These are phyloP conservation scores for Colletotrichum tropicale DNA, from an alignment of 2,329 filamentous ascomycete species.

Conservation along the genomic window DNA sequence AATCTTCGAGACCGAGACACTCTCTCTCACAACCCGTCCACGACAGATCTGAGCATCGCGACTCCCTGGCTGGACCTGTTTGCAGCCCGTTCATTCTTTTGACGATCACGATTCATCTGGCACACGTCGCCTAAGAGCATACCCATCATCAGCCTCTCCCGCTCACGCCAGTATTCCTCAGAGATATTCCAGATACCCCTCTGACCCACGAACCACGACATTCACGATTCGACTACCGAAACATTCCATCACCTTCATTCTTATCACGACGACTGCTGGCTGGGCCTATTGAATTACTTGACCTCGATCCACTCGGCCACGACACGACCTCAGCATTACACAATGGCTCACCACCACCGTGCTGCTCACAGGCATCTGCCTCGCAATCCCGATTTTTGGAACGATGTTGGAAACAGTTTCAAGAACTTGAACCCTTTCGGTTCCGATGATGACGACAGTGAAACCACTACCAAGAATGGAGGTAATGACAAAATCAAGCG, in stretches of 20 bases:
- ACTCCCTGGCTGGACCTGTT: slow-evolving; percentile 5
- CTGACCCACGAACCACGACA: slow-evolving; percentile 7
- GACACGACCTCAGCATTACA: background rate
- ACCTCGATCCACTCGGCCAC: background rate
- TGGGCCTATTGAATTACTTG: background rate
- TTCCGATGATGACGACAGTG: background rate
- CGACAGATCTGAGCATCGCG: background rate
- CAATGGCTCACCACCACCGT: slow-evolving; percentile 17
- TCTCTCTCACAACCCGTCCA: background rate
- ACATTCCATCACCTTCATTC: background rate
- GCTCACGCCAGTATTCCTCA: background rate
- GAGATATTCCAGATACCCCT: slow-evolving; percentile 6
- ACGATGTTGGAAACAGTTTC: slow-evolving; percentile 2
- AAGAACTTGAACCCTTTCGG: slow-evolving; percentile 12
- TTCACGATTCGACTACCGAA: slow-evolving; percentile 3
- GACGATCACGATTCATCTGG: background rate
- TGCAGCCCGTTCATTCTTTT: slow-evolving; percentile 18
- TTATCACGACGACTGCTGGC: background rate
- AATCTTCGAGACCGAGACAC: background rate
- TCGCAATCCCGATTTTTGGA: slow-evolving; percentile 18
- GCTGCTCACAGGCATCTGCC: slow-evolving; percentile 13
- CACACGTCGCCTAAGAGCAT: background rate
- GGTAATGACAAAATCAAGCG: slow-evolving; percentile 14
- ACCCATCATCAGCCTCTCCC: background rate
- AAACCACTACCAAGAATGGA: background rate